Evolutionary conservation across 345 rosid genomes (phyloP).

Genomic region (Salix caprea): DNA sequence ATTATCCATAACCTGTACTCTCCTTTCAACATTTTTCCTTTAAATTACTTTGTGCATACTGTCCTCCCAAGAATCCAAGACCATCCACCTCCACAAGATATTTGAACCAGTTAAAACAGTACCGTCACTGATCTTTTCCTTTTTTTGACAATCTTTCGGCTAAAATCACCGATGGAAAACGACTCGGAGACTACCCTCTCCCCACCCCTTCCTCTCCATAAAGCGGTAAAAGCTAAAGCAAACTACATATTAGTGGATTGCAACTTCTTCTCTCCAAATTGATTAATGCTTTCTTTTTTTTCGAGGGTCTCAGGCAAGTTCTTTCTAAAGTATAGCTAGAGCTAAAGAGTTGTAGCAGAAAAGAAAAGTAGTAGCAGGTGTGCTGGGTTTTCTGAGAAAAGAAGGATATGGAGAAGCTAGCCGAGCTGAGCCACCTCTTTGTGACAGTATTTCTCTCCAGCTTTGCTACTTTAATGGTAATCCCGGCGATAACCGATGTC

Average conservation of each 20-base stretch:
- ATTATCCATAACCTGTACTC: not conserved
- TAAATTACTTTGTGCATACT: not conserved
- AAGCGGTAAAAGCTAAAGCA: not conserved
- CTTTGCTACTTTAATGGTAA: conserved; percentile 33
- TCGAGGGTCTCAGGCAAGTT: not conserved
- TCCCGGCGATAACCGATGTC: conserved; percentile 72
- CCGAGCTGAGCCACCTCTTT: conserved; percentile 43
- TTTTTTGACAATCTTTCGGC: not conserved
- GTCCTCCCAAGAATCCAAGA: not conserved
- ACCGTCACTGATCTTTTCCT: not conserved
- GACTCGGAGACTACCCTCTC: not conserved
- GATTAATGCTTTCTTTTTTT: not conserved
- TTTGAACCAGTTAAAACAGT: not conserved
- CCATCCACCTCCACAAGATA: not conserved
- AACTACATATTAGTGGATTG: too few relatives aligned
- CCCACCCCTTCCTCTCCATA: not conserved
- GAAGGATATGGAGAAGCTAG: conserved; percentile 22
- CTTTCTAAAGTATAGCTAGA: not conserved
- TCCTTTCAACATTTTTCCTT: not conserved
- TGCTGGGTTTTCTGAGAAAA: not conserved
- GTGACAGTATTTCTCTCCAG: conserved; percentile 55
- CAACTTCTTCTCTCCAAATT: not conserved
- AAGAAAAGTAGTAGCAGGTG: not conserved
- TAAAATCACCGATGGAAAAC: not conserved
- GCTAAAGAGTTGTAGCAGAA: not conserved